Evolutionary conservation across 2,329 filamentous ascomycete genomes (phyloP), one percentile per base, ranked within the genome.

Genomic region (Herpotrichia juniperi): DNA sequence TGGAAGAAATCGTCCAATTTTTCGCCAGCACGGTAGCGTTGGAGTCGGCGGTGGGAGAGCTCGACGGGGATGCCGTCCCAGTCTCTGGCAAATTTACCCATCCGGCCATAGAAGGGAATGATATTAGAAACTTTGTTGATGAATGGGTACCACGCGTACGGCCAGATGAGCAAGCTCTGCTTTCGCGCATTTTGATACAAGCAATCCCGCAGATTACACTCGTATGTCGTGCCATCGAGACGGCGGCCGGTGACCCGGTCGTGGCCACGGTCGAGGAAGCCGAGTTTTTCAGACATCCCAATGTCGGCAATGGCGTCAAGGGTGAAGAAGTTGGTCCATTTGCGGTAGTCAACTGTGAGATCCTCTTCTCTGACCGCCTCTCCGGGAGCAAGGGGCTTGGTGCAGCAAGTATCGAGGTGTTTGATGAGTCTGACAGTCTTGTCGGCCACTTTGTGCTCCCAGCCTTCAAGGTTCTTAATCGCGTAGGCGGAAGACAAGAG

Each of bases 1-100:
- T 79, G 74, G 72, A 86, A 85, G 68, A 86, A 85, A 58, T 86
- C 83, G 39, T 83, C 78, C 0, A 85, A 74, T 53, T 80, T 81
- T 65, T 86, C 83, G 21, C 83, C 82, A 0, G 69, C 70, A 19
- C 76, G 63, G 56, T 82, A 81, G 3, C 79, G 70, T 50, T 74
- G 59, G 16, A 82, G 62, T 1, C 80, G 74, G 32, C 77, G 61
- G 1, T 68, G 74, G 0, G 79, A 73, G 1, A 78, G 78, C 37
- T 78, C 76, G 46, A 75, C 73, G 1, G 81, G 77, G 47, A 83
- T 78, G n/a, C 74, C 78, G 14, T 82, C 67, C 69, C 68, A 82
- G 35, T 73, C 71, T 30, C 76, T 64, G 54, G 74, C 76, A 11
- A 75, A 67, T 42, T 76, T 66, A 48, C 68, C 72, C 61, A 76